Evolutionary conservation across 2,329 filamentous ascomycete species (phyloP).

Genomic region (Venturia pyrina): DNA sequence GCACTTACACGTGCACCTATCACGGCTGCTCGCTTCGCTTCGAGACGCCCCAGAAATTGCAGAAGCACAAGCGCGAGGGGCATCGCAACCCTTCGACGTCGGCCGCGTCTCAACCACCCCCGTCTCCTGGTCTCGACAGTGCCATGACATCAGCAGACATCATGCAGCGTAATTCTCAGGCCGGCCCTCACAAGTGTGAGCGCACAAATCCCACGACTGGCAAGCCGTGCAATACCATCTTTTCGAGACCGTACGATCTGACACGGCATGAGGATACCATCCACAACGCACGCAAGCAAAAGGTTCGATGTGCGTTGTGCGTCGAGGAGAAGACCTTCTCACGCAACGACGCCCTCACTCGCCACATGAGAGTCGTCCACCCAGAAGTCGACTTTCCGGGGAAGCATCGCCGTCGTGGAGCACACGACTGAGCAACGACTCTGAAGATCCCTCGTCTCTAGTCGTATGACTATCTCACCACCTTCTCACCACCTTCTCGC

Average conservation of each 20-base stretch:
- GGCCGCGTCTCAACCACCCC: slow-evolving; percentile 16
- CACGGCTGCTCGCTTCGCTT: slow-evolving; percentile 84
- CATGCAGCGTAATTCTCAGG: slow-evolving; percentile 67
- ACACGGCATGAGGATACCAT: slow-evolving; percentile 97
- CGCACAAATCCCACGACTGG: slow-evolving; percentile 90
- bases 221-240: slow-evolving; percentile 86
- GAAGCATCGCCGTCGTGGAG: slow-evolving; percentile 40
- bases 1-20: slow-evolving; percentile 94
- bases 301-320: slow-evolving; percentile 86
- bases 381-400: slow-evolving; percentile 78
- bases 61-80: slow-evolving; percentile 91
- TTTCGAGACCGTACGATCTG: slow-evolving; percentile 91
- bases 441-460: not conserved
- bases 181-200: slow-evolving; percentile 86
- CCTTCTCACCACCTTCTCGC: too few species aligned
- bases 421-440: slow-evolving; percentile 13
- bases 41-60: slow-evolving; percentile 73
- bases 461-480: not conserved
- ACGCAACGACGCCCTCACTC: slow-evolving; percentile 83
- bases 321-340: slow-evolving; percentile 97
- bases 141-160: slow-evolving; percentile 45
- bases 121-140: slow-evolving; percentile 19
- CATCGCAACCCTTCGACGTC: slow-evolving; percentile 48
- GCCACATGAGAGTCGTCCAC: slow-evolving; percentile 91
- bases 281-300: slow-evolving; percentile 88